Conservation (phyloP, 164 flowering plant species). For the Tetrastigma voinierianum region DNA sequence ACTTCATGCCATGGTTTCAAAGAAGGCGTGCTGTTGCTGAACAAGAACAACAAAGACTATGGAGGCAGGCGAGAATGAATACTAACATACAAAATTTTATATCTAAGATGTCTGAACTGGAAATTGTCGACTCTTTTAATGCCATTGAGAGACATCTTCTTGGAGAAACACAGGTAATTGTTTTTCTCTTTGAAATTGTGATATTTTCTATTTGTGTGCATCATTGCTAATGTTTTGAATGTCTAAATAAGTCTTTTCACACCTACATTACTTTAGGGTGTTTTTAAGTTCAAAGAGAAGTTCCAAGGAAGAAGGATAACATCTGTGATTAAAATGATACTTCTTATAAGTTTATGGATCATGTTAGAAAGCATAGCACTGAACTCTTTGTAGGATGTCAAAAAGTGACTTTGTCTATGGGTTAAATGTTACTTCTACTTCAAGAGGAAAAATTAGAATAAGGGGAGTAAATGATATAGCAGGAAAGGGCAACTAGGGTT, state of each 20-base stretch:
- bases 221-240: neutral
- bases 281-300: too few species aligned
- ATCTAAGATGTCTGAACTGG: conserved; percentile 80
- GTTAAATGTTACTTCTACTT: neutral
- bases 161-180: conserved; percentile 70
- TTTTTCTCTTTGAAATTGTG: neutral
- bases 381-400: neutral
- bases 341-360: neutral
- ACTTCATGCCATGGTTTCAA: conserved; percentile 94
- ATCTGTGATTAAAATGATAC: too few species aligned
- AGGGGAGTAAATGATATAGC: neutral
- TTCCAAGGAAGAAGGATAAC: too few species aligned
- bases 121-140: conserved; percentile 86
- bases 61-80: conserved; percentile 90
- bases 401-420: neutral
- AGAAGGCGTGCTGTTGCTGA: conserved; percentile 88
- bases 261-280: too few species aligned
- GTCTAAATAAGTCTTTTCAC: neutral
- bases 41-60: conserved; percentile 81
- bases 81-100: conserved; percentile 63
- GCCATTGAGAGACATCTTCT: conserved; percentile 75
- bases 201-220: neutral
- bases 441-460: neutral
- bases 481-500: neutral
- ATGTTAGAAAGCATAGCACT: neutral